These are phyloP conservation scores for Clavispora vitiphila DNA, from an alignment of 805 yeast genomes.

Conservation along the genomic window DNA sequence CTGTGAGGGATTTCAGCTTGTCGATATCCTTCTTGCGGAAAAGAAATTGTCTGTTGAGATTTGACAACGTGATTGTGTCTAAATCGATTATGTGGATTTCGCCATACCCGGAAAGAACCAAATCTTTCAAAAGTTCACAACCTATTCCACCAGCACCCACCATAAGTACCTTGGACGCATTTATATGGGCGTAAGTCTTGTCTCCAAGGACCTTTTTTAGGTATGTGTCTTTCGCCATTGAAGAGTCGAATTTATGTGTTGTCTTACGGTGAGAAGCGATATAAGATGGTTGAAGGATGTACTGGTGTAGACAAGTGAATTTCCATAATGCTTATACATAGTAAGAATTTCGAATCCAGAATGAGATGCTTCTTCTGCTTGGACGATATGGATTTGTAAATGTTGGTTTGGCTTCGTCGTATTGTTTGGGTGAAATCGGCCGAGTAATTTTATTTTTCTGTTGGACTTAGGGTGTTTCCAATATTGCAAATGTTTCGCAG, in stretches of 20 bases:
- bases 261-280: background rate
- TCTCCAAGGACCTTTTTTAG: conserved; percentile 42
- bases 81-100: conserved; percentile 90
- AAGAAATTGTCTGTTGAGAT: conserved; percentile 87
- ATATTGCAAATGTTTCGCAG: too few species aligned
- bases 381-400: too few species aligned
- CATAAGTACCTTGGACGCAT: conserved; percentile 55
- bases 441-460: too few species aligned
- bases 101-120: conserved; percentile 74
- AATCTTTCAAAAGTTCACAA: conserved; percentile 80
- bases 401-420: too few species aligned
- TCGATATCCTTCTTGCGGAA: conserved; percentile 88
- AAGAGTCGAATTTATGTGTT: background rate
- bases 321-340: too few species aligned
- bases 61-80: conserved; percentile 90
- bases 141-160: conserved; percentile 99
- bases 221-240: conserved; percentile 38
- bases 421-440: too few species aligned
- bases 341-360: too few species aligned
- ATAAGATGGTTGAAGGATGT: background rate
- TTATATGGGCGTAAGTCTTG: conserved; percentile 23
- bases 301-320: background rate
- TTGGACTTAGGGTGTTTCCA: too few species aligned
- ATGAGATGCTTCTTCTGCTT: too few species aligned
- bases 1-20: conserved; percentile 80